Conservation (phyloP, 148 eudicot species). For the Beta vulgaris region DNA sequence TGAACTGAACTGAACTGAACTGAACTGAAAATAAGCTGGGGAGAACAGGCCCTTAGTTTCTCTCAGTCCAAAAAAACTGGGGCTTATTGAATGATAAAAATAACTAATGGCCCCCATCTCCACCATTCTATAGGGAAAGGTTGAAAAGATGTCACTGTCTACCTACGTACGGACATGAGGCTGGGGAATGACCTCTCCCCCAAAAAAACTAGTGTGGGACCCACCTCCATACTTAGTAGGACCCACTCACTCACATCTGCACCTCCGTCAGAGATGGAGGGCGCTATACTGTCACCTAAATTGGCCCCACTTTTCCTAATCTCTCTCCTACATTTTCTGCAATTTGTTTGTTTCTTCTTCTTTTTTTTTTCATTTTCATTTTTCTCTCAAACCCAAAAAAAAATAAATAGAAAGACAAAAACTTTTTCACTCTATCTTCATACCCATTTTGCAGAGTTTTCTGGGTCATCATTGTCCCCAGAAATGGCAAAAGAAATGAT, state of each 20-base stretch:
- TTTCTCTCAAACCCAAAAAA: background rate
- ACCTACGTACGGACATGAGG: slow-evolving; percentile 25
- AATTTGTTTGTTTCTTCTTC: background rate
- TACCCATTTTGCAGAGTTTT: background rate
- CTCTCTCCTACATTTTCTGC: background rate
- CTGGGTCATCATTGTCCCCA: slow-evolving; percentile 19
- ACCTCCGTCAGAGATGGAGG: slow-evolving; percentile 33
- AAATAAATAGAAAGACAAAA: background rate
- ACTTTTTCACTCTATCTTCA: background rate
- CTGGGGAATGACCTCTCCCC: slow-evolving; percentile 3
- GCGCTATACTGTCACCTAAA: slow-evolving; percentile 23
- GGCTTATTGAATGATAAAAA: background rate
- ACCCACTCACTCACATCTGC: slow-evolving; percentile 1
- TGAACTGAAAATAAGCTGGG: no score
- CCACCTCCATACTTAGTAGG: slow-evolving; percentile 12
- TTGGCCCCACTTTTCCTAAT: background rate
- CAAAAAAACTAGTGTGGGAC: slow-evolving; percentile 8
- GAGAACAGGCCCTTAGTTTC: no score
- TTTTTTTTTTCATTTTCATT: slow-evolving; percentile 1
- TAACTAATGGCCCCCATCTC: background rate
- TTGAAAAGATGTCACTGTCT: slow-evolving; percentile 22
- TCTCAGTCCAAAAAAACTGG: background rate
- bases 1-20: no score
- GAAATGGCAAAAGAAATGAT: slow-evolving; percentile 1
- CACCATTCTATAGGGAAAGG: background rate